Evolutionary conservation across 2,329 filamentous ascomycete species (phyloP).

Genomic region (Sporothrix brasiliensis): DNA sequence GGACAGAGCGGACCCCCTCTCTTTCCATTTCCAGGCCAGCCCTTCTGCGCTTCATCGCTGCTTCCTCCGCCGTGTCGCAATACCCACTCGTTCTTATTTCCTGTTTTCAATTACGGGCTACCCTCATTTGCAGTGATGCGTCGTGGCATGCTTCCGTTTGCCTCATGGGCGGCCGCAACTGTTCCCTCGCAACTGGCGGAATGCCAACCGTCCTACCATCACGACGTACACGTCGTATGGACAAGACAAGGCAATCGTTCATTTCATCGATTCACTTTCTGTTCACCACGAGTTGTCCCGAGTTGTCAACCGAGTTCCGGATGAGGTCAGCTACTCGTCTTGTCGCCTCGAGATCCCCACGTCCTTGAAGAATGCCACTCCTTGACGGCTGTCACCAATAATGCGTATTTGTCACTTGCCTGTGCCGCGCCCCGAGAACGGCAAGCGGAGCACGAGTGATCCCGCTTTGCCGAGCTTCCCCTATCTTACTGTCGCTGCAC

Average conservation of each 20-base stretch:
- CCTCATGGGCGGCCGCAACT: background rate
- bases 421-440: background rate
- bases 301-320: constrained; percentile 10
- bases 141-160: constrained; percentile 9
- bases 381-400: background rate
- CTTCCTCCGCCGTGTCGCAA: background rate
- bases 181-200: background rate
- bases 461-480: background rate
- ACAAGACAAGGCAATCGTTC: background rate
- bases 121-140: background rate
- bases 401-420: background rate
- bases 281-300: background rate
- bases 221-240: background rate
- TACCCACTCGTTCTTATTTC: background rate
- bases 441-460: background rate
- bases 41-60: background rate
- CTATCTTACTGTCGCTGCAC: background rate
- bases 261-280: background rate
- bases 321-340: background rate
- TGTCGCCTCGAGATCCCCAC: background rate
- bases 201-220: background rate
- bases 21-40: constrained; percentile 1
- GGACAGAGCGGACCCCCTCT: constrained; percentile 4
- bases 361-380: background rate
- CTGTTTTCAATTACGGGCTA: background rate